These are phyloP conservation scores for Rhodotorula sp. DNA, from an alignment of 1,284 basidiomycete species.

Conservation along the genomic window DNA sequence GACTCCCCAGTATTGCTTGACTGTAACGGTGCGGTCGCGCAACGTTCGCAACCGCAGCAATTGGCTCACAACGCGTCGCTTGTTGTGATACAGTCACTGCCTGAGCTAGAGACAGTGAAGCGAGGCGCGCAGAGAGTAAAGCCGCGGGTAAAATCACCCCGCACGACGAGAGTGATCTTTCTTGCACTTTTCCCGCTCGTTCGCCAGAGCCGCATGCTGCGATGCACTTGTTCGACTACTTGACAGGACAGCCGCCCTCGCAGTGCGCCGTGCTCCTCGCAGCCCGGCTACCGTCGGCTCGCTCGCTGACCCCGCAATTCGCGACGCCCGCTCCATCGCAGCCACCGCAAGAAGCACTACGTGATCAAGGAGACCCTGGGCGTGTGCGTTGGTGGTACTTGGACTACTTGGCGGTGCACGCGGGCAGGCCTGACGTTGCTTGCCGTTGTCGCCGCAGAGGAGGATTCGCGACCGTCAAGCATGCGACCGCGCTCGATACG, in stretches of 20 bases:
- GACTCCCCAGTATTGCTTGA: no score
- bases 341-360: conserved; percentile 20
- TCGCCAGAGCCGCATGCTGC: neutral
- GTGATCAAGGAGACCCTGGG: conserved; percentile 16
- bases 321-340: neutral
- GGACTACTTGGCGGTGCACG: neutral
- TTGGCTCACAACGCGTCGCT: no score
- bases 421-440: neutral
- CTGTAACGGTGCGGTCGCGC: no score
- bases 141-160: no score
- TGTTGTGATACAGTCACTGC: no score
- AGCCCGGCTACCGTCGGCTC: no score
- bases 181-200: neutral
- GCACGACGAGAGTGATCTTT: neutral
- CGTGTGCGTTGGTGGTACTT: neutral
- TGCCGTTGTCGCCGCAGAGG: neutral
- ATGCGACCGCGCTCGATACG: conserved; percentile 19
- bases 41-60: no score
- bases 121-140: no score
- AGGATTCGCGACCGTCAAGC: conserved; percentile 30
- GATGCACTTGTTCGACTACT: conserved; percentile 29
- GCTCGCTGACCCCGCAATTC: neutral
- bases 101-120: no score
- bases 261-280: conserved; percentile 7
- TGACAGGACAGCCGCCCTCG: conserved; percentile 19